Evolutionary conservation across 1,139 yeast genomes (phyloP).

Genomic region (Pneumocystis oryctolagi): DNA sequence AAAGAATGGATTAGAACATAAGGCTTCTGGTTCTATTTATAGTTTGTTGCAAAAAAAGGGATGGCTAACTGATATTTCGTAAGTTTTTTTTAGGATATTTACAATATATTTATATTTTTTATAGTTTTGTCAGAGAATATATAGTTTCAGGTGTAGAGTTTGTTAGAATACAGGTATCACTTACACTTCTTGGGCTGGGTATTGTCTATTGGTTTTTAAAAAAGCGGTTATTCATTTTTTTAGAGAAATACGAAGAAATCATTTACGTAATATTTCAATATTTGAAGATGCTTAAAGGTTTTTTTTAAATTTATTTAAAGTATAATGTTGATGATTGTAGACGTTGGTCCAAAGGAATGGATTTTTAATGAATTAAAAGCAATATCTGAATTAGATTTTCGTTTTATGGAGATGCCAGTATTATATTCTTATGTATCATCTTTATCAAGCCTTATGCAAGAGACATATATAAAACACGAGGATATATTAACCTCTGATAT

Average conservation of each 20-base stretch:
- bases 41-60: slow-evolving; percentile 53
- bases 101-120: slow-evolving; percentile 54
- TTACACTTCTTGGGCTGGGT: not conserved
- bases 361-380: slow-evolving; percentile 36
- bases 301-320: not conserved
- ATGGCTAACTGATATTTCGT: slow-evolving; percentile 66
- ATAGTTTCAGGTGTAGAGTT: slow-evolving; percentile 35
- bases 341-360: slow-evolving; percentile 45
- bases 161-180: not conserved
- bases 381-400: slow-evolving; percentile 38
- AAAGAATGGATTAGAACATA: slow-evolving; percentile 33
- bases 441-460: slow-evolving; percentile 33
- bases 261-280: slow-evolving; percentile 53
- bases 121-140: slow-evolving; percentile 64
- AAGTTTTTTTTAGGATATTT: slow-evolving; percentile 59
- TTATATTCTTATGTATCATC: not conserved
- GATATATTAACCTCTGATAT: slow-evolving; percentile 42
- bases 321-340: not conserved
- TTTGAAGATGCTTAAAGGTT: slow-evolving; percentile 37
- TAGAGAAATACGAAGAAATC: slow-evolving; percentile 47
- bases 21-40: slow-evolving; percentile 69
- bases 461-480: slow-evolving; percentile 46
- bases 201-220: not conserved
- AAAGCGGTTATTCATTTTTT: not conserved
- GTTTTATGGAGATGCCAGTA: slow-evolving; percentile 37